A percentile compares a stretch with the other conserved stretches of the same genome.
Conservation (phyloP, 2,329 filamentous ascomycete genomes). For the Aulographum hederae region DNA sequence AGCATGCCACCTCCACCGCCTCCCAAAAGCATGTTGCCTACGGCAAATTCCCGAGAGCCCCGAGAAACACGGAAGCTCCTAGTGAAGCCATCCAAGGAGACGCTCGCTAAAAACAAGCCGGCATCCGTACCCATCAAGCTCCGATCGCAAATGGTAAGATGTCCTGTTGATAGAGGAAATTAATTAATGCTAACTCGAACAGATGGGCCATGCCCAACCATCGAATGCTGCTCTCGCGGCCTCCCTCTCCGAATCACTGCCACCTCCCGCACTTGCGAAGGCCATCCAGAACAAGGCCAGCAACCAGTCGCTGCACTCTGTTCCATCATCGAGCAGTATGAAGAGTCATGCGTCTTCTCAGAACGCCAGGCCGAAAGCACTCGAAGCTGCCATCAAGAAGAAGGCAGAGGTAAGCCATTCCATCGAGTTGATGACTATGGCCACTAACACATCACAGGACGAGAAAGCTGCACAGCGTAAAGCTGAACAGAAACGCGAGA, state of each 20-base stretch:
- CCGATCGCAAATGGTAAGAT: no score
- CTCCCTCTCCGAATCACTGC: constrained; percentile 11
- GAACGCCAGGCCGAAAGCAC: constrained; percentile 31
- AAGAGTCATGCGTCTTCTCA: constrained; percentile 10
- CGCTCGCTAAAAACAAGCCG: constrained; percentile 39
- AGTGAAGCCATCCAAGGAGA: constrained; percentile 43
- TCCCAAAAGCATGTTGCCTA: constrained; percentile 30
- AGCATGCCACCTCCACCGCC: constrained; percentile 44
- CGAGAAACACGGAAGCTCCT: constrained; percentile 31
- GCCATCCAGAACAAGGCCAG: constrained; percentile 45
- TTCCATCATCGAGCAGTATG: constrained; percentile 9
- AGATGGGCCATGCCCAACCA: constrained; percentile 9
- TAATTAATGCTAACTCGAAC: no score
- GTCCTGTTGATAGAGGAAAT: no score
- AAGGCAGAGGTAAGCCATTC: constrained; percentile 44
- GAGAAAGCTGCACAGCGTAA: constrained; percentile 64
- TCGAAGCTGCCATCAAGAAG: constrained; percentile 61
- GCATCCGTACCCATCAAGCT: constrained; percentile 56
- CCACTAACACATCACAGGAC: constrained; percentile 30
- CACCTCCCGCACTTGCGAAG: constrained; percentile 29
- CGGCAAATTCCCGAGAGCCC: constrained; percentile 30
- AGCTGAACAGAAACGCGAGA: constrained; percentile 62
- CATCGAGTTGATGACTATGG: constrained; percentile 2
- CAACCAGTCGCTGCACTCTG: constrained; percentile 38
- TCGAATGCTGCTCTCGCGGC: constrained; percentile 3